Conservation (phyloP, 768 basidiomycete species). For the Podaxis sp. region DNA sequence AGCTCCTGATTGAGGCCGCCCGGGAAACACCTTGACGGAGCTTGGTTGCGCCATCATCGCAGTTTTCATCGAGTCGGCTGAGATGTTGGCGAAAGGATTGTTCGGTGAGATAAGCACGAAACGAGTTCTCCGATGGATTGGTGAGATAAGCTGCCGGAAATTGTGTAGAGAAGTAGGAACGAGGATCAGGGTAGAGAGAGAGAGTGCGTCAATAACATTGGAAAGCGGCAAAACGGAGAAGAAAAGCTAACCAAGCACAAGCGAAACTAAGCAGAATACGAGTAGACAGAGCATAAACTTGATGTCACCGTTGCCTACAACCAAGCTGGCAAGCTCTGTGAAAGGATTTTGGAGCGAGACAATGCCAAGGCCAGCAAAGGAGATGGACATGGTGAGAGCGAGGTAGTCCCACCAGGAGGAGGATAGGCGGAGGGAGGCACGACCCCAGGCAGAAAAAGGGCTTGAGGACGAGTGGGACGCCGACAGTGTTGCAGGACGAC, state of each 20-base stretch:
- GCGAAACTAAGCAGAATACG: constrained; percentile 62
- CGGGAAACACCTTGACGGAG: constrained; percentile 25
- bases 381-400: constrained; percentile 60
- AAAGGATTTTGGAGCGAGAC: constrained; percentile 55
- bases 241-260: constrained; percentile 62
- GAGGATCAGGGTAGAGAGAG: constrained; percentile 14
- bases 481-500: constrained; percentile 40
- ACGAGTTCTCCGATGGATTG: constrained; percentile 91
- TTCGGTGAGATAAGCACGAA: constrained; percentile 94
- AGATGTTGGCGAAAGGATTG: constrained; percentile 95
- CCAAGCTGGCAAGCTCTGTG: constrained; percentile 42
- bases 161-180: constrained; percentile 11
- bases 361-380: constrained; percentile 56
- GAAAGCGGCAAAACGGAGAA: constrained; percentile 11
- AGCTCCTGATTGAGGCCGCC: constrained; percentile 26
- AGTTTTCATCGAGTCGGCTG: constrained; percentile 70
- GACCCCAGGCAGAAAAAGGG: constrained; percentile 31
- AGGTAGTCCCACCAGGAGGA: constrained; percentile 41
- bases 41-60: constrained; percentile 39
- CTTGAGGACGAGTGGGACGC: background rate
- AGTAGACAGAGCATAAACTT: constrained; percentile 67
- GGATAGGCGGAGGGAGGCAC: constrained; percentile 26
- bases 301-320: constrained; percentile 58
- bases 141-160: constrained; percentile 77
- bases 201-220: constrained; percentile 11